Evolutionary conservation across 116 monocot genomes (phyloP), one percentile per base, ranked within the genome.

Genomic region (Dioscorea cayenensis): DNA sequence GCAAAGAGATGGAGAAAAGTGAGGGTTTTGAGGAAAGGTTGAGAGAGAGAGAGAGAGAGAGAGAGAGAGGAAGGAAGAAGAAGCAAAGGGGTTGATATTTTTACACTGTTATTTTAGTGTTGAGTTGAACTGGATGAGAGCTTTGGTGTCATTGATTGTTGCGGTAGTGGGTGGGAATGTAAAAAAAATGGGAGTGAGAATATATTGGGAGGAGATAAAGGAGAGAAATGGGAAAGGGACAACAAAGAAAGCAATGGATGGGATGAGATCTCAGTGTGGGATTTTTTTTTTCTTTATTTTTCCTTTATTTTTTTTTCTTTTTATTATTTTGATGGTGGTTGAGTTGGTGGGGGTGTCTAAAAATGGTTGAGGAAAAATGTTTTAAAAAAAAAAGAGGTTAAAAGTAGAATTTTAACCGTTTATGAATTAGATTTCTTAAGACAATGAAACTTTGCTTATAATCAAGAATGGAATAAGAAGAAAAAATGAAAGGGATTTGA

Each of bases 1-100:
- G 28, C 14, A 28, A 35, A 32, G 32, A 32, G 35, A 36, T 29
- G 16, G 35, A 35, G 65, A 35, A 32, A 25, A 3, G 25, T 0
- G 25, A 65, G 20, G 16, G 35, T 2, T 2, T 32, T 28, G 14
- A 28, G 25, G 35, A 65, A 17, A 43, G 67, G 18, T 4, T 2
- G 67, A 67, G 67, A 67, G 67, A 67, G 67, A 67, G n/a, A 43
- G 67, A 67, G 67, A 67, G 67, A 67, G 67, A 67, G n/a, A 43
- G 38, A 67, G 38, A 43, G n/a, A 21, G 43, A 67, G 32, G 35
- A n/a, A 36, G 36, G 10, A 32, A 32, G 66, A 16, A 32, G 21
- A 6, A 59, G 59, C 59, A 62, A 22, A 22, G 22, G 27, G 20
- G 62, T 22, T 62, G 62, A 62, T 62, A 62, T 62, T 21, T 23